Evolutionary conservation across 495 filamentous ascomycete species (phyloP), one percentile per base, ranked within the genome.

Genomic region (Tuber aestivum): DNA sequence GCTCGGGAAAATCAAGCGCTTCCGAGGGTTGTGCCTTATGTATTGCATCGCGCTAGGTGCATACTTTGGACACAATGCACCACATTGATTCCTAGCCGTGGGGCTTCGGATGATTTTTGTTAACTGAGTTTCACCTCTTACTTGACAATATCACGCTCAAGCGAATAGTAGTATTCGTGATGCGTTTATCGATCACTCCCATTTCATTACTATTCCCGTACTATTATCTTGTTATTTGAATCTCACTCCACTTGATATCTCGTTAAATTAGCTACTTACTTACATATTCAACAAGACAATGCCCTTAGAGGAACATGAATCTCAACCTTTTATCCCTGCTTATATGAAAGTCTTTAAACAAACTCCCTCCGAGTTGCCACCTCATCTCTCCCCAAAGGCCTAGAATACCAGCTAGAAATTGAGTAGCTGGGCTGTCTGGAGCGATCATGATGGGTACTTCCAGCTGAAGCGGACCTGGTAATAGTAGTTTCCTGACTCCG

Each of bases 331-430:
- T 27, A 65, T 65, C n/a, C 3, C n/a, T n/a, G n/a, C 7, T 10
- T 27, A 18, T 16, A 32, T 7, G 16, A 27, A 65, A 65, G n/a
- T 14, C 27, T 14, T 27, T 65, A 65, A 32, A 65, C 56, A 32
- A 65, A 65, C 56, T 65, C 56, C 56, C 32, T 65, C 27, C n/a
- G n/a, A n/a, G n/a, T n/a, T n/a, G 56, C 12, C 5, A 32, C n/a
- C 10, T 18, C 10, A 32, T 32, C 12, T 5, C n/a, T 32, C n/a
- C 32, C 56, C n/a, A 18, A 32, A 4, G 56, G 56, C 56, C 56
- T 65, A 3, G 56, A 32, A 65, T 65, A 65, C 56, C 56, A 65
- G 56, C 56, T 65, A 32, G 56, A 65, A 65, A 65, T 65, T 32
- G 56, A 65, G n/a, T 65, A 65, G n/a, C 12, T 27, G 10, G 56